phyloP scores from a whole-genome alignment of 768 basidiomycete genomes.

The Gyrodon lividus region DNA sequence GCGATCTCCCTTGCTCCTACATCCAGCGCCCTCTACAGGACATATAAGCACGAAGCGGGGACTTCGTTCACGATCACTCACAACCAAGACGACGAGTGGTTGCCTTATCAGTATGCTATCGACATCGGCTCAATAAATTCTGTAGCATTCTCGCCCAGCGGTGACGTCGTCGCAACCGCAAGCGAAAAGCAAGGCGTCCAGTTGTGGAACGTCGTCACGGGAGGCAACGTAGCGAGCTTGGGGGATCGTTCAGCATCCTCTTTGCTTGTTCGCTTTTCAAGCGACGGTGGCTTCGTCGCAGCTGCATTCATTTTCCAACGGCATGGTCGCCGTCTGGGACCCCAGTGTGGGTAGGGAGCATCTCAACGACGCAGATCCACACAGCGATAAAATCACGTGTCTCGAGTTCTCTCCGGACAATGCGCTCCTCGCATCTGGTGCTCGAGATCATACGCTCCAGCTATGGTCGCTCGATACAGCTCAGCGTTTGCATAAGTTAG shows the following conservation, averaged over 20 bases:
- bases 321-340: slow-evolving; percentile 20
- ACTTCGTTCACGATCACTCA: background rate
- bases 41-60: slow-evolving; percentile 8
- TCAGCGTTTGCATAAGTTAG: slow-evolving; percentile 11
- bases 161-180: slow-evolving; percentile 16
- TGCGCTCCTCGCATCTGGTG: slow-evolving; percentile 17
- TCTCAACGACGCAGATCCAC: slow-evolving; percentile 13
- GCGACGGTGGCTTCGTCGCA: slow-evolving; percentile 19
- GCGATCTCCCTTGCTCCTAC: slow-evolving; percentile 3
- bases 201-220: slow-evolving; percentile 21
- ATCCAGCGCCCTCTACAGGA: slow-evolving; percentile 1
- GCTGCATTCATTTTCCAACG: slow-evolving; percentile 17
- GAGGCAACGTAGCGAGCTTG: slow-evolving; percentile 19
- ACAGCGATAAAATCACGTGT: slow-evolving; percentile 13
- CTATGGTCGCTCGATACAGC: slow-evolving; percentile 24
- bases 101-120: background rate
- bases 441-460: slow-evolving; percentile 14
- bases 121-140: slow-evolving; percentile 13
- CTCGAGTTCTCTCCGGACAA: slow-evolving; percentile 20
- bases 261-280: slow-evolving; percentile 17
- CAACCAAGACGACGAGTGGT: background rate
- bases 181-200: slow-evolving; percentile 16
- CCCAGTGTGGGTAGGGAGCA: slow-evolving; percentile 18
- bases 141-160: slow-evolving; percentile 13
- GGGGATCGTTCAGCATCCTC: slow-evolving; percentile 11